These are phyloP conservation scores for Chalciporus sphaerocephalus DNA, from an alignment of 768 basidiomycete genomes.

Conservation along the genomic window DNA sequence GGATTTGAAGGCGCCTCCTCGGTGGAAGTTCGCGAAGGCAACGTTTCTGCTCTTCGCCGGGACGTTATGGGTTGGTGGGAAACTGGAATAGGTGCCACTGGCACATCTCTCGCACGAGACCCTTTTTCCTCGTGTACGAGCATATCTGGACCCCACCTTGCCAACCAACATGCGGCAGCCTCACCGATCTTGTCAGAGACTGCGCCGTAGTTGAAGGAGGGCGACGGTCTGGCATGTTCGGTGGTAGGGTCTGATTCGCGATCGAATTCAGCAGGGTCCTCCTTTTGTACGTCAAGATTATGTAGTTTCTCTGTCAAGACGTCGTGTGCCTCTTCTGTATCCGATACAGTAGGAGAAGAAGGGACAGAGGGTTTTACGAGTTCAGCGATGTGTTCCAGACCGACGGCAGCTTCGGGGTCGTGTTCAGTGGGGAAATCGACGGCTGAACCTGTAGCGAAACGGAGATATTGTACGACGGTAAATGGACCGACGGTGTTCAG, in stretches of 20 bases:
- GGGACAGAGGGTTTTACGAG: slow-evolving; percentile 36
- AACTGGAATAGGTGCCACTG: slow-evolving; percentile 14
- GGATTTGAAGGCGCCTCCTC: slow-evolving; percentile 14
- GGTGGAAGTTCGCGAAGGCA: slow-evolving; percentile 20
- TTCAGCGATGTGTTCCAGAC: slow-evolving; percentile 64
- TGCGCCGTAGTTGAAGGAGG: slow-evolving; percentile 75
- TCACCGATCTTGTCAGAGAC: slow-evolving; percentile 90
- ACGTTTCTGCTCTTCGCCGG: slow-evolving; percentile 30
- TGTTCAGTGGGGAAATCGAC: slow-evolving; percentile 41
- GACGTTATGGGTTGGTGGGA: slow-evolving; percentile 12
- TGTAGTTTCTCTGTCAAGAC: slow-evolving; percentile 29
- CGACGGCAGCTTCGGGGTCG: slow-evolving; percentile 61
- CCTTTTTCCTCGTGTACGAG: slow-evolving; percentile 55
- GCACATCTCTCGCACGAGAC: slow-evolving; percentile 10
- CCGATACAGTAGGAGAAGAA: slow-evolving; percentile 7
- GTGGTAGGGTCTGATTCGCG: slow-evolving; percentile 25
- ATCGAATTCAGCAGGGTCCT: slow-evolving; percentile 35
- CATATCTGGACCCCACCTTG: slow-evolving; percentile 80
- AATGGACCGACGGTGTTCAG: slow-evolving; percentile 73
- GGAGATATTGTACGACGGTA: slow-evolving; percentile 72
- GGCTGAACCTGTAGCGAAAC: slow-evolving; percentile 74
- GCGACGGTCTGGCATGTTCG: slow-evolving; percentile 18
- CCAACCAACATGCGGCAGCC: slow-evolving; percentile 82
- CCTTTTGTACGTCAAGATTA: slow-evolving; percentile 33
- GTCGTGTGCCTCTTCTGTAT: slow-evolving; percentile 18